Percentiles rank a stretch among this genome's conserved stretches.
Conservation (phyloP, 768 basidiomycete species). For the Bullera alba region DNA sequence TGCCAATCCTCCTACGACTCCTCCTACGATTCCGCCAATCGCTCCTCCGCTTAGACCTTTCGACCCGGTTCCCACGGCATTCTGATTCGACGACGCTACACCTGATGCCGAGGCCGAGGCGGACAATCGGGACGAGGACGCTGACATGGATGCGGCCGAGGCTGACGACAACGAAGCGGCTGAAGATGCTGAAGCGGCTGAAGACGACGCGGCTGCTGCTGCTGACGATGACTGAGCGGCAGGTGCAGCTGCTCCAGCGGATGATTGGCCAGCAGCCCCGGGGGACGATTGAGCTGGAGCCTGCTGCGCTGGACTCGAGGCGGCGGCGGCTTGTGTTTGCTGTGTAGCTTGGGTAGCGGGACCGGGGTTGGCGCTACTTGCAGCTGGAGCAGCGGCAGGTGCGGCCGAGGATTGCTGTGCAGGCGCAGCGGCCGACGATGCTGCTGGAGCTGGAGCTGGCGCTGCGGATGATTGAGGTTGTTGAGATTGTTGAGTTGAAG, state of each 20-base stretch:
- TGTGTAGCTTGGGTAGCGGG: too few species aligned
- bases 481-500: too few species aligned
- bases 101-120: conserved; percentile 51
- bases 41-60: conserved; percentile 22
- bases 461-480: too few species aligned
- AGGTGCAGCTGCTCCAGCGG: conserved; percentile 1
- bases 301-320: too few species aligned
- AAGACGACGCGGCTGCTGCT: conserved; percentile 4
- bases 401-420: background rate
- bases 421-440: conserved; percentile 5
- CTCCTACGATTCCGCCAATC: conserved; percentile 41
- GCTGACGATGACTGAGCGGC: background rate
- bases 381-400: conserved; percentile 2
- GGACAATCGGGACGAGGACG: conserved; percentile 12
- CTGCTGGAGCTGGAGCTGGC: background rate
- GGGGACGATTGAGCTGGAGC: conserved; percentile 2
- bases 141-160: conserved; percentile 20
- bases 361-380: too few species aligned
- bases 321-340: too few species aligned
- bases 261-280: background rate
- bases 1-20: conserved; percentile 23
- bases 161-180: conserved; percentile 45
- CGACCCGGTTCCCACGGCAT: background rate
- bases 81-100: conserved; percentile 53
- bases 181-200: conserved; percentile 52